Conservation (phyloP, 176 grass and related monocot species). For the Pontederia crassipes region DNA sequence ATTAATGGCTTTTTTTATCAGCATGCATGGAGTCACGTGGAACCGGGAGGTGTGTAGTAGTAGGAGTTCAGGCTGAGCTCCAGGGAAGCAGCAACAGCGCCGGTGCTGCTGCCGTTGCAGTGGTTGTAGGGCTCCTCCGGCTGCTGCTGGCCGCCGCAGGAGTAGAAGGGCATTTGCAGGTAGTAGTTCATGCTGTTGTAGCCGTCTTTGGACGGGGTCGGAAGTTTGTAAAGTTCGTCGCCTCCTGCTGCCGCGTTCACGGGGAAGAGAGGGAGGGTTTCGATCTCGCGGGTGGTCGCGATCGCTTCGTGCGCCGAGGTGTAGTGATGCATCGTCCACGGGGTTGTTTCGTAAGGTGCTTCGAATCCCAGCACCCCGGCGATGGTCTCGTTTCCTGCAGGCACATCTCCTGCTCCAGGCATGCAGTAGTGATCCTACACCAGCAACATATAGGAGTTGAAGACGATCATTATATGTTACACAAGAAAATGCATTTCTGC, state of each 20-base stretch:
- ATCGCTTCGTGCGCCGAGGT: neutral
- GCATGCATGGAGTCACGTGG: conserved; percentile 28
- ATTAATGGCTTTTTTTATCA: too few relatives aligned
- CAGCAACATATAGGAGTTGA: too few relatives aligned
- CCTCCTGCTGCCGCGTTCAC: conserved; percentile 8
- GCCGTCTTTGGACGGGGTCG: neutral
- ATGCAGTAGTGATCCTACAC: too few relatives aligned
- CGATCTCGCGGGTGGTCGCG: conserved; percentile 18
- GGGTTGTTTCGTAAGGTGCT: neutral
- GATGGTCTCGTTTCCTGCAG: conserved; percentile 20
- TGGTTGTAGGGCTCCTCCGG: conserved; percentile 29
- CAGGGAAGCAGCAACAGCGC: conserved; percentile 28
- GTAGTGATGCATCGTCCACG: conserved; percentile 2
- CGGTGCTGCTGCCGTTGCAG: conserved; percentile 12
- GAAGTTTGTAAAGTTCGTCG: neutral
- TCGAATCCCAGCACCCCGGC: neutral
- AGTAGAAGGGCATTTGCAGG: conserved; percentile 1
- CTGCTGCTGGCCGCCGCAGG: neutral
- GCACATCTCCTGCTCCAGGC: conserved; percentile 28
- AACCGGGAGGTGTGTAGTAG: conserved; percentile 27
- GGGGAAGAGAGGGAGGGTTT: conserved; percentile 63
- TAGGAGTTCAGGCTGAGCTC: conserved; percentile 57
- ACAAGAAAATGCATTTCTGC: too few relatives aligned
- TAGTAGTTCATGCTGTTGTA: neutral
- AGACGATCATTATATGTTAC: too few relatives aligned